Evolutionary conservation across 2,329 filamentous ascomycete species (phyloP).

Genomic region (Cucurbitaria berberidis): DNA sequence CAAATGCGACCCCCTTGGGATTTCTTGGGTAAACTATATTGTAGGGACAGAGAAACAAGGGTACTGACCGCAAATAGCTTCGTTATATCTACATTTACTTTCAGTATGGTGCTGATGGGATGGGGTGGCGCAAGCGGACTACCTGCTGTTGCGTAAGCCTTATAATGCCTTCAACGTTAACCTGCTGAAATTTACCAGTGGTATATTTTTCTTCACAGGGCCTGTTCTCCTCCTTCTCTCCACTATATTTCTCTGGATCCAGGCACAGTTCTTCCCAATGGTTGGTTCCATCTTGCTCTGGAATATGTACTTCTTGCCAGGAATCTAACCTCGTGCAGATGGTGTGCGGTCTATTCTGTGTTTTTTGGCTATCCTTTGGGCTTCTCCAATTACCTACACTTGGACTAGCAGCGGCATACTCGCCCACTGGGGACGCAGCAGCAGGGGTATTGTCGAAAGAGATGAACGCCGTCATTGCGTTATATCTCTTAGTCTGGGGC

Average conservation of each 20-base stretch:
- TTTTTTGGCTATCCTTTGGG: conserved; percentile 61
- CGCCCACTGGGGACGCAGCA: conserved; percentile 51
- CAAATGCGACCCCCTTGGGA: conserved; percentile 37
- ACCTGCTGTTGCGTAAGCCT: conserved; percentile 40
- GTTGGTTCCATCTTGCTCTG: no score
- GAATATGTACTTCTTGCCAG: no score
- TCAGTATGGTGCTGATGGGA: conserved; percentile 50
- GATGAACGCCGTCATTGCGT: conserved; percentile 57
- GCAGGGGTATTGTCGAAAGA: conserved; percentile 52
- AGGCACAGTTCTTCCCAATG: conserved; percentile 50
- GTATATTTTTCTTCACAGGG: conserved; percentile 54
- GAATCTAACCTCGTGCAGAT: no score
- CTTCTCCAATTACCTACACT: conserved; percentile 59
- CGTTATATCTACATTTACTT: conserved; percentile 50
- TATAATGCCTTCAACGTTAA: not conserved
- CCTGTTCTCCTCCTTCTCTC: conserved; percentile 56
- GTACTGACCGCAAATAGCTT: conserved; percentile 26
- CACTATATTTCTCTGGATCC: conserved; percentile 60
- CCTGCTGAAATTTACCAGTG: conserved; percentile 16
- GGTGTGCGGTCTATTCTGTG: conserved; percentile 58
- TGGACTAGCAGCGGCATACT: conserved; percentile 54
- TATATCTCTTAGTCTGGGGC: conserved; percentile 61
- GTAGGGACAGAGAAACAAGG: not conserved
- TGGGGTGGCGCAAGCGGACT: conserved; percentile 49
- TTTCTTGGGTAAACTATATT: conserved; percentile 31